A percentile compares a stretch with the other conserved stretches of the same genome.
Evolutionary conservation across 1,139 yeast species (phyloP).

Genomic region (Geotrichum fermentans): DNA sequence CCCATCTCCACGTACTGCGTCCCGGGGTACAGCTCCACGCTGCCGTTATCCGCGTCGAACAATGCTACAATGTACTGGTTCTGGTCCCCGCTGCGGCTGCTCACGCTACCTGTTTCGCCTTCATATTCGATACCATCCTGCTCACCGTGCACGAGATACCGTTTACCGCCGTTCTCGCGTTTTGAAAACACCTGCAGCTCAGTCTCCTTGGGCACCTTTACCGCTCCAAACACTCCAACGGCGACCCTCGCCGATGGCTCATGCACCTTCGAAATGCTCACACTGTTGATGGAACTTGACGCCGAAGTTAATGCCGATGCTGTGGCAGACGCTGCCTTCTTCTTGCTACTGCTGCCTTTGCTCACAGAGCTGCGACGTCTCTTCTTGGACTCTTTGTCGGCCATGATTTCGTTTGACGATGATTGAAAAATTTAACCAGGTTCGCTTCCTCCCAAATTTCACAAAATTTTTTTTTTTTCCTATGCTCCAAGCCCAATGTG

Average conservation of each 20-base stretch:
- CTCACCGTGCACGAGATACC: slow-evolving; percentile 69
- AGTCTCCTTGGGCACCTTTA: slow-evolving; percentile 55
- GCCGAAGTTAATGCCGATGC: neutral
- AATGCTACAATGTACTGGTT: slow-evolving; percentile 43
- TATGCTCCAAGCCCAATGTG: too few relatives aligned
- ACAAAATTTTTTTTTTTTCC: neutral
- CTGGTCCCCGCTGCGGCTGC: slow-evolving; percentile 15
- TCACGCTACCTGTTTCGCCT: slow-evolving; percentile 50
- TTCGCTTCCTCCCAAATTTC: neutral
- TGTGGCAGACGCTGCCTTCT: neutral
- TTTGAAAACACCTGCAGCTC: slow-evolving; percentile 59
- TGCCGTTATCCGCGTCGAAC: slow-evolving; percentile 56
- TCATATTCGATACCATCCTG: slow-evolving; percentile 65
- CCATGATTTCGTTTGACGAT: slow-evolving; percentile 14
- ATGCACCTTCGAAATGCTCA: slow-evolving; percentile 12
- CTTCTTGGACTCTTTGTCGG: slow-evolving; percentile 21
- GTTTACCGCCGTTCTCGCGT: slow-evolving; percentile 35
- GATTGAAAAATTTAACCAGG: slow-evolving; percentile 6
- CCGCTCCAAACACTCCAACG: slow-evolving; percentile 66
- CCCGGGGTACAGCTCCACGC: slow-evolving; percentile 53
- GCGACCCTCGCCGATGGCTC: slow-evolving; percentile 18
- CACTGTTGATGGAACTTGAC: slow-evolving; percentile 9
- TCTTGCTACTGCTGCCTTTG: slow-evolving; percentile 11
- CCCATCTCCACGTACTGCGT: slow-evolving; percentile 54
- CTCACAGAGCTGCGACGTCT: slow-evolving; percentile 11